Conservation (phyloP, 805 yeast genomes). For the Ogataea allantospora region DNA sequence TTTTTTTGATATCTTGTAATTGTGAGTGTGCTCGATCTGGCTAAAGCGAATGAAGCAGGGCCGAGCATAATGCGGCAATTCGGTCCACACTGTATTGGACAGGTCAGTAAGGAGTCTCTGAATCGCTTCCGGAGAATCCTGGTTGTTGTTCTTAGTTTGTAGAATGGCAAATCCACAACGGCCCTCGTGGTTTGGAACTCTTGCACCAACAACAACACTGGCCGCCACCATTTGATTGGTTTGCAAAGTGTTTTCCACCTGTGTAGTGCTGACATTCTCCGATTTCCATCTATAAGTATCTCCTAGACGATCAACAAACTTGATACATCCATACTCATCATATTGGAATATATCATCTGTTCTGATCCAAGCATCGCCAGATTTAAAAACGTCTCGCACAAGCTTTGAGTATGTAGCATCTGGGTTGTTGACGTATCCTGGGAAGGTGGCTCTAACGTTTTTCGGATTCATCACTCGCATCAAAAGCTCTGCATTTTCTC, state of each 20-base stretch:
- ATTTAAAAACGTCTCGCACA: constrained; percentile 65
- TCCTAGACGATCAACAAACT: constrained; percentile 89
- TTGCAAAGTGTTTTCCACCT: constrained; percentile 78
- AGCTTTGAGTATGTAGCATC: constrained; percentile 78
- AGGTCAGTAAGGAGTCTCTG: constrained; percentile 38
- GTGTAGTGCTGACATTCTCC: constrained; percentile 91
- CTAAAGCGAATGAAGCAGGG: constrained; percentile 80
- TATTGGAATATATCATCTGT: constrained; percentile 77
- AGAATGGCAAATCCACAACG: constrained; percentile 89
- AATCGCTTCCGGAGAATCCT: constrained; percentile 26
- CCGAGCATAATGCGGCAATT: constrained; percentile 79
- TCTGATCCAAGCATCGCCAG: constrained; percentile 91
- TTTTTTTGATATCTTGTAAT: constrained; percentile 77
- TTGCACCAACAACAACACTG: constrained; percentile 83
- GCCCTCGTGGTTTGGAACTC: constrained; percentile 87
- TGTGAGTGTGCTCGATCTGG: constrained; percentile 65
- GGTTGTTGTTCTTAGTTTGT: constrained; percentile 38
- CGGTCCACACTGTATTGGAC: constrained; percentile 35
- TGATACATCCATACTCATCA: constrained; percentile 68
- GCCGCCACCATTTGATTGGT: constrained; percentile 48
- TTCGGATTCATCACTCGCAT: constrained; percentile 65
- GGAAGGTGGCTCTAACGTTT: constrained; percentile 73
- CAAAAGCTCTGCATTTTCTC: constrained; percentile 85
- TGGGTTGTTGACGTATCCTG: constrained; percentile 83
- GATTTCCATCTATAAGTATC: constrained; percentile 97